Percentiles rank a stretch among this genome's conserved stretches.
These are phyloP conservation scores for Malus asiatica DNA, from an alignment of 306 rosid genomes.

Conservation along the genomic window DNA sequence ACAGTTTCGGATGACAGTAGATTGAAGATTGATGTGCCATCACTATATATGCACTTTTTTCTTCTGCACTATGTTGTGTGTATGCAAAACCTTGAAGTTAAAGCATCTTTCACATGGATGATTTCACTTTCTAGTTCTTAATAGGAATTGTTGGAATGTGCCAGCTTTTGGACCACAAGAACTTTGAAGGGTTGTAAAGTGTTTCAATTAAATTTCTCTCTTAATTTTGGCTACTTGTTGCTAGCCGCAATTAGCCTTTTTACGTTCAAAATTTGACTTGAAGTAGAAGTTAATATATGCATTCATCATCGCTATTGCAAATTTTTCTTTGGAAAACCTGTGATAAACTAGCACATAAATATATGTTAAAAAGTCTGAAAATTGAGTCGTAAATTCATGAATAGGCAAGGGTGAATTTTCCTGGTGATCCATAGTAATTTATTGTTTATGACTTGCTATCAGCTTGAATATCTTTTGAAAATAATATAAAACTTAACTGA, in stretches of 20 bases:
- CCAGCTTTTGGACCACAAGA: conserved; percentile 1
- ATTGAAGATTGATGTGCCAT: background rate
- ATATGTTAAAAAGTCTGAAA: background rate
- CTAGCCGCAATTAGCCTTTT: background rate
- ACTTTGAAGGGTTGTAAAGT: background rate
- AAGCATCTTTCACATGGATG: background rate
- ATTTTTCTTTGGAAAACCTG: background rate
- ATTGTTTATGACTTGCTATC: background rate
- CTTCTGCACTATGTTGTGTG: background rate
- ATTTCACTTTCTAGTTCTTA: background rate
- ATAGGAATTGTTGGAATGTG: background rate
- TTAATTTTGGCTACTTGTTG: background rate
- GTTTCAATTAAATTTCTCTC: background rate
- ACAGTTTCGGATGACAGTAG: background rate
- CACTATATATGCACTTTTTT: background rate
- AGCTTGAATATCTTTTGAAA: background rate
- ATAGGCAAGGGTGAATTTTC: background rate
- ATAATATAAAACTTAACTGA: background rate
- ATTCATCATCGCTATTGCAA: background rate
- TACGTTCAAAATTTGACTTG: background rate
- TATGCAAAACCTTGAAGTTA: background rate
- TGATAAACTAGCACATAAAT: background rate
- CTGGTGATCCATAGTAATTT: background rate
- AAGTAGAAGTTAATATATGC: background rate
- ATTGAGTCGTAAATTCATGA: background rate